These are phyloP conservation scores for Sordariomycetes sp. DNA, from an alignment of 2,329 filamentous ascomycete genomes.

Conservation along the genomic window DNA sequence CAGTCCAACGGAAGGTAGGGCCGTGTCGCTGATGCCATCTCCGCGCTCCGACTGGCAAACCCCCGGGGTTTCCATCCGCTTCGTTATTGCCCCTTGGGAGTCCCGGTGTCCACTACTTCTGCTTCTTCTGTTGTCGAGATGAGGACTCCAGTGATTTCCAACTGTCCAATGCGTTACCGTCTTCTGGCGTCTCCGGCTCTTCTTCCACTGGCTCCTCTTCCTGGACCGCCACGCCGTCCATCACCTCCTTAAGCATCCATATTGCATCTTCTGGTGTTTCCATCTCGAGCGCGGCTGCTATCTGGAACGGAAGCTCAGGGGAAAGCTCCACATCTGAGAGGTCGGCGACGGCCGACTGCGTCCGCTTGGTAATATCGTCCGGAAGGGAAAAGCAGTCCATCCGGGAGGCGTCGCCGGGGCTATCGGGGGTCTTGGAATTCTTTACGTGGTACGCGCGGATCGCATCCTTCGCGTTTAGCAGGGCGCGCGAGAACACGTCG, in stretches of 20 bases:
- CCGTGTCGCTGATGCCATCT: background rate
- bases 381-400: background rate
- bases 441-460: background rate
- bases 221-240: background rate
- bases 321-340: background rate
- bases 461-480: background rate
- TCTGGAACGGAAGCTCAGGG: background rate
- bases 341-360: background rate
- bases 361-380: background rate
- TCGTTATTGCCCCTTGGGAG: background rate
- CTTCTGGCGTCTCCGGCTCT: no score
- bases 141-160: background rate
- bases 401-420: background rate
- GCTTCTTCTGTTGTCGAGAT: background rate
- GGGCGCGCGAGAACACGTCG: background rate
- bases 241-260: background rate
- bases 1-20: background rate
- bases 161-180: no score
- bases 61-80: background rate
- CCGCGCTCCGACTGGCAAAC: background rate
- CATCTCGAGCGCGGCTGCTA: background rate
- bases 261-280: background rate
- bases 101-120: background rate
- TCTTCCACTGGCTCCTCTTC: no score
- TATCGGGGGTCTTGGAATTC: no score